Evolutionary conservation across 2,329 filamentous ascomycete genomes (phyloP), one percentile per base, ranked within the genome.

Genomic region (Chaetothyriales sp.): DNA sequence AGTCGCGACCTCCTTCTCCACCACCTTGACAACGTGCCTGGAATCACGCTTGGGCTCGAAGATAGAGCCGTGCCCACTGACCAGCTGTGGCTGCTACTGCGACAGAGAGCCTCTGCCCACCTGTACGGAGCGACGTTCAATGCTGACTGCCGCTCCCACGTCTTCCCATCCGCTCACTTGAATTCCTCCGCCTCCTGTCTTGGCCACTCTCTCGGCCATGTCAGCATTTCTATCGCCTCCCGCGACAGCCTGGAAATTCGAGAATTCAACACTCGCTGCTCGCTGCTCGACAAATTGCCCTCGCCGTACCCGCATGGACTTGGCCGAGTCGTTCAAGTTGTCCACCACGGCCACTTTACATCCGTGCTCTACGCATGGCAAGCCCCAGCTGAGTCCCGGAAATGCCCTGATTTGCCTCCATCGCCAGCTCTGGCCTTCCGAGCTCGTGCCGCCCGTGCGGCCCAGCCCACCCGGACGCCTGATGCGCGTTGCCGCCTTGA

Each of bases 121-220:
- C 55, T 72, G 6, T 67, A 65, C 51, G 67, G 69, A 5, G 65
- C 65, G 1, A 63, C 67, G 47, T 65, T 65, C 51, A 52, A 63
- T 50, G 63, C 66, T 10, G 58, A 64, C 20, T 59, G 62, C 53
- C 64, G 59, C 18, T 56, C 60, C 13, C 64, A 66, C 49, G 55
- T 55, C 1, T 64, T 65, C 33, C 56, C 56, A 8, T 56, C 51
- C 20, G 56, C 60, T 18, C 50, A 51, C 13, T 62, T 70, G 15
- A 62, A 70, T 51, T 57, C 59, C 4, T 58, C 56, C 10, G 68
- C 69, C 22, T 71, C 66, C 5, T 59, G 60, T 5, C 50, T 69
- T 18, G 57, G 58, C 7, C 29, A 54, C 6, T 47, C 56, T 10
- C 51, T 54, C n/a, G 55, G 51, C 4, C 51, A 54, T 18, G 51